Evolutionary conservation across 441 rosid species (phyloP).

Genomic region (Eutrema salsugineum): DNA sequence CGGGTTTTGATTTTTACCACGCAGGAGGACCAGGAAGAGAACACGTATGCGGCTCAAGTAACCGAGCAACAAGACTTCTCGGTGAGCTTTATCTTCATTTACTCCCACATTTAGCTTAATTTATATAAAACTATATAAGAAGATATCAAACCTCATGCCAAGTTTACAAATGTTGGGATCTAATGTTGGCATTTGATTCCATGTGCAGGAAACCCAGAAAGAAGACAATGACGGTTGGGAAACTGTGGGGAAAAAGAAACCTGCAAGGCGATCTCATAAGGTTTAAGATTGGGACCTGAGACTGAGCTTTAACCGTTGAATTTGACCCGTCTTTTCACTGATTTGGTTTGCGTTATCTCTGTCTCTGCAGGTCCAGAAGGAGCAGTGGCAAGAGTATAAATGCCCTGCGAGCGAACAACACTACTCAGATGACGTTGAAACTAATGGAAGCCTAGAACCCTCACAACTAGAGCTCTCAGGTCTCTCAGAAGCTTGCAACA

Average conservation of each 20-base stretch:
- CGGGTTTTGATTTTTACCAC: background rate
- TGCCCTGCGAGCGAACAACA: slow-evolving; percentile 67
- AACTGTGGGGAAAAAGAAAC: slow-evolving; percentile 70
- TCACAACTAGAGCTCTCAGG: slow-evolving; percentile 69
- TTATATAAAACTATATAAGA: background rate
- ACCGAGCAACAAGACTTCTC: slow-evolving; percentile 18
- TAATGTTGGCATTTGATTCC: slow-evolving; percentile 11
- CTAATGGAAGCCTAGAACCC: slow-evolving; percentile 43
- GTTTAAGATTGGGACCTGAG: slow-evolving; percentile 21
- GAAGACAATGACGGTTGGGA: slow-evolving; percentile 75
- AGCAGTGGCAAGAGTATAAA: slow-evolving; percentile 74
- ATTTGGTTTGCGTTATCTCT: background rate
- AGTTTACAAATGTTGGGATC: background rate
- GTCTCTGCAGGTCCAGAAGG: slow-evolving; percentile 55
- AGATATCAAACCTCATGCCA: background rate
- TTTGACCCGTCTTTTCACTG: background rate
- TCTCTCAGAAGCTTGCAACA: slow-evolving; percentile 79
- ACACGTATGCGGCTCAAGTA: background rate
- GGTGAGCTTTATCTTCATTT: slow-evolving; percentile 16
- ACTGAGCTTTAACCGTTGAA: background rate
- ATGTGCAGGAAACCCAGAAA: slow-evolving; percentile 35
- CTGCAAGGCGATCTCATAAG: slow-evolving; percentile 58
- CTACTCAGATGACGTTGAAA: slow-evolving; percentile 57
- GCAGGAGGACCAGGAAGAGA: slow-evolving; percentile 15
- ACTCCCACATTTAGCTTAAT: background rate